Base-by-base conservation (phyloP, 768 basidiomycete genomes). In the Naganishia vishniacii region DNA sequence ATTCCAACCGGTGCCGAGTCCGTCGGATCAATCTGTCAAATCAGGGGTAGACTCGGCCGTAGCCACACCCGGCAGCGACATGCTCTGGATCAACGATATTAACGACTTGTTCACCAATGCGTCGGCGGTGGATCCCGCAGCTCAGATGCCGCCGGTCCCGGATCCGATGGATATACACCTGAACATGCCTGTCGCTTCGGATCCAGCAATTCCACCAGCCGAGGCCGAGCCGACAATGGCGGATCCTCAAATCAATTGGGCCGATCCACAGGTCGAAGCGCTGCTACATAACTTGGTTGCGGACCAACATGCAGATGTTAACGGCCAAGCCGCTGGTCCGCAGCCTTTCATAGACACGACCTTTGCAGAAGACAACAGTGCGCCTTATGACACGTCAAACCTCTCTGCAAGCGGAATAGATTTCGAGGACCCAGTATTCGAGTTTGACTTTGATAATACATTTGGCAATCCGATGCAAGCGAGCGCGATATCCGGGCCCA, bases 81-180 rank as follows among this genome's bases (percentile, higher is more conserved):
- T 56, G 53, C n/a, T 56, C 1, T 56, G 53, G 53, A 56, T 56
- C 32, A 56, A 56, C 32, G 53, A 56, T 20, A 56, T 56, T 16
- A 56, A 56, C 18, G 37, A 34, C 34, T 40, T 56, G 23, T 56
- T 56, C 16, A 56, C 53, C 5, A 56, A 56, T 16, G 53, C 53
- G 4, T 56, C 53, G 34, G 53, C 53, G 4, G 53, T 56, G n/a
- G 53, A 56, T 37, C 37, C 53, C 18, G 53, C 53, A 13, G 23
- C 32, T 20, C 53, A 56, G 32, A 29, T 20, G n/a, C 53, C 37
- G 20, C 34, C 53, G 7, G 31, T 37, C 12, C 53, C 53, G 37
- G 34, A 56, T 5, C 53, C 53, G 16, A 40, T n/a, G n/a, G n/a
- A n/a, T n/a, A n/a, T 23, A 25, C 40, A 56, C 34, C 12, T 34